Evolutionary conservation across 257 asterid genomes (phyloP).

Genomic region (Eustoma russellianum): DNA sequence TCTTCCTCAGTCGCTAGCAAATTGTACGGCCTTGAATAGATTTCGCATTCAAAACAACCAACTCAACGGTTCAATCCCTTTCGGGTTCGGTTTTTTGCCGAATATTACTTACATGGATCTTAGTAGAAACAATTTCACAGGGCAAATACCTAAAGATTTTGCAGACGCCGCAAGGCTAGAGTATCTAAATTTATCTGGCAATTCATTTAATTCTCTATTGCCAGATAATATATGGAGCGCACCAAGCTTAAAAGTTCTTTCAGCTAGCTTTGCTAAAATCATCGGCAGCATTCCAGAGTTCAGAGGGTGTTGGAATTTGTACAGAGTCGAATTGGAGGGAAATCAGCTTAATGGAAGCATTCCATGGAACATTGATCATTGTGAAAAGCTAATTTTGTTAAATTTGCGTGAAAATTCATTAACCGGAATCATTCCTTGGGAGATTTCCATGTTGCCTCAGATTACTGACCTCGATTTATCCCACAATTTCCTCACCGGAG

Average conservation of each 20-base stretch:
- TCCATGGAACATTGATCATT: conserved; percentile 79
- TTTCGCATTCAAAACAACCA: conserved; percentile 61
- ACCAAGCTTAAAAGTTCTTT: conserved; percentile 49
- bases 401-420: conserved; percentile 46
- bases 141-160: conserved; percentile 64
- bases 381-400: conserved; percentile 61
- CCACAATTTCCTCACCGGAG: conserved; percentile 56
- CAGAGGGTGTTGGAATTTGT: conserved; percentile 50
- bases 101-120: conserved; percentile 60
- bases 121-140: conserved; percentile 52
- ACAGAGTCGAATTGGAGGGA: conserved; percentile 59
- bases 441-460: conserved; percentile 67
- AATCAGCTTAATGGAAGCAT: conserved; percentile 65
- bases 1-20: conserved; percentile 55
- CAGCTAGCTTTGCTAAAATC: conserved; percentile 39
- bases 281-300: conserved; percentile 65
- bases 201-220: conserved; percentile 39
- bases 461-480: conserved; percentile 75
- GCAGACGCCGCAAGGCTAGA: conserved; percentile 47
- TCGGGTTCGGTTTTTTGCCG: conserved; percentile 61
- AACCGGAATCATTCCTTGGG: conserved; percentile 89
- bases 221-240: conserved; percentile 66
- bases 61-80: conserved; percentile 72
- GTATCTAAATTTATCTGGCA: conserved; percentile 54
- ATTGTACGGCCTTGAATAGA: conserved; percentile 50